phyloP scores from a whole-genome alignment of 768 basidiomycete genomes.

The Panaeolus papilionaceus region DNA sequence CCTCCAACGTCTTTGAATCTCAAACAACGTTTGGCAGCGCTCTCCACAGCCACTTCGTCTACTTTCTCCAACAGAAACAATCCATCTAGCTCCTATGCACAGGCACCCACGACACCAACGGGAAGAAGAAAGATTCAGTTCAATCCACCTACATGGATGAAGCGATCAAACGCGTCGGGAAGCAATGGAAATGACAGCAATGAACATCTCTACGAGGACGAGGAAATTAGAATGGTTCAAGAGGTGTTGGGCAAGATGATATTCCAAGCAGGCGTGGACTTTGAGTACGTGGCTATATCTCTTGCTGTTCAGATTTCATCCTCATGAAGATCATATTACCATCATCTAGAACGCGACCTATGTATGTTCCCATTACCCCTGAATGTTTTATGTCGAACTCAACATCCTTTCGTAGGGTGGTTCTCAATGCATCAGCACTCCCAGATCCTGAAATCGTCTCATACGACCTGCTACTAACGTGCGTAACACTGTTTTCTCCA shows the following conservation, averaged over 20 bases:
- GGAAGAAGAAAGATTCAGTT: constrained; percentile 40
- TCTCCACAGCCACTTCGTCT: constrained; percentile 59
- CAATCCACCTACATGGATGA: constrained; percentile 56
- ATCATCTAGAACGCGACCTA: constrained; percentile 75
- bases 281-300: constrained; percentile 64
- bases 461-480: constrained; percentile 81
- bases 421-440: constrained; percentile 81
- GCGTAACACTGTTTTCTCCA: constrained; percentile 37
- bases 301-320: not conserved
- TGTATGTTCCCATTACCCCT: constrained; percentile 57
- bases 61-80: constrained; percentile 44
- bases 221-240: constrained; percentile 66
- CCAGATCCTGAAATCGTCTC: constrained; percentile 80
- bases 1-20: constrained; percentile 46
- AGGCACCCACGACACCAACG: constrained; percentile 27
- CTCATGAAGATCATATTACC: constrained; percentile 14
- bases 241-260: constrained; percentile 75
- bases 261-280: constrained; percentile 90
- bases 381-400: constrained; percentile 17
- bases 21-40: constrained; percentile 71
- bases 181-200: constrained; percentile 29
- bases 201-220: constrained; percentile 49
- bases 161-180: constrained; percentile 37
- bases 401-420: constrained; percentile 59
- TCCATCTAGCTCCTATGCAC: constrained; percentile 22